Evolutionary conservation across 352 stramenopile species (phyloP), one percentile per base, ranked within the genome.

Genomic region (Phytophthora boehmeriae): DNA sequence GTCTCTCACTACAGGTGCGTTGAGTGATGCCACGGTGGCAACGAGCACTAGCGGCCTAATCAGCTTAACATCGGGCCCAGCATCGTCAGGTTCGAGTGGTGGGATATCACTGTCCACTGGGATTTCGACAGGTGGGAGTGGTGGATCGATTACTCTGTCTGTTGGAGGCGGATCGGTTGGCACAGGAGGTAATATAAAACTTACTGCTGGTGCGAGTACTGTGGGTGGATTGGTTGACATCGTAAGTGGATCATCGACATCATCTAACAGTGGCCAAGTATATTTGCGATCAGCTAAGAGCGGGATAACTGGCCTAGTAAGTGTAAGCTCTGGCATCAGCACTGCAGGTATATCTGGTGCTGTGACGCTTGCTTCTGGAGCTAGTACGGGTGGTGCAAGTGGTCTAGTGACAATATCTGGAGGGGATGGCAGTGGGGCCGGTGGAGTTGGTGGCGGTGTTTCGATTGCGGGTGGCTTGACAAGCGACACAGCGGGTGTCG

Each of bases 121-220:
- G 8, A 35, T 42, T 16, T 76, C 82, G 8, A 69, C 54, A 4
- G 49, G 58, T 39, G 81, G 81, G 8, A 73, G 35, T 35, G 76
- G 75, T 39, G 85, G 85, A 10, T 54, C 70, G 53, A 61, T 94
- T 17, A 58, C 36, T 4, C 8, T 91, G 19, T 54, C 43, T 8
- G 80, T 91, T 51, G 86, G 86, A 4, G 27, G 30, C 8, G 80
- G 78, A 1, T 63, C 65, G n/a, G 46, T 56, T 52, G 66, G 73
- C 19, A 54, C 61, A 38, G 86, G 83, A 13, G 83, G 83, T 14
- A 60, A 61, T 48, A 42, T 90, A 6, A 58, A 66, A 16, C 22
- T 92, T 48, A 25, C 32, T 19, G 81, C 77, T n/a, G 83, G 83
- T 23, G 23, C 67, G 0, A 62, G 57, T 45, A 71, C 47, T 8